Conservation (phyloP, 257 asterid genomes). For the Nicotiana sylvestris region DNA sequence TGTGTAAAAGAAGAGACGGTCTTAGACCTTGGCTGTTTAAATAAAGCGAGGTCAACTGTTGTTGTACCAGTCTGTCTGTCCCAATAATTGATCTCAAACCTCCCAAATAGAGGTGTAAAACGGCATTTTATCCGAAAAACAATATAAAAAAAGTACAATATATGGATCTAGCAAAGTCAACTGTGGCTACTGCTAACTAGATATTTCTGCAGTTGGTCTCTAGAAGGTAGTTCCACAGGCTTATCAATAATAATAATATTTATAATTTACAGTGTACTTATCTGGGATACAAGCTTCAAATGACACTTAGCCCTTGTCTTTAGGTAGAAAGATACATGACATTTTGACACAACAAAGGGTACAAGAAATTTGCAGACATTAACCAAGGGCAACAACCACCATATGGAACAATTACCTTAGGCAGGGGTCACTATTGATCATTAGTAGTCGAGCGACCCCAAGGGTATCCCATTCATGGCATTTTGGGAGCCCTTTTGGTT, state of each 20-base stretch:
- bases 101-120: not conserved
- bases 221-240: not conserved
- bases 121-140: not conserved
- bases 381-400: slow-evolving; percentile 23
- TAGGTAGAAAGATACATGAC: slow-evolving; percentile 11
- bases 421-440: slow-evolving; percentile 4
- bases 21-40: too few relatives aligned
- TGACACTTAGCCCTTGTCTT: slow-evolving; percentile 3
- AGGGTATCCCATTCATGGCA: slow-evolving; percentile 55
- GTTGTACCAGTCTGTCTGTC: not conserved
- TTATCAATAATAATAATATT: slow-evolving; percentile 6
- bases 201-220: not conserved
- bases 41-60: not conserved
- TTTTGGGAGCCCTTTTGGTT: slow-evolving; percentile 49
- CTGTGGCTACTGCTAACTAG: not conserved
- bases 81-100: not conserved
- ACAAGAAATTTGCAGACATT: slow-evolving; percentile 11
- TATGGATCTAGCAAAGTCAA: not conserved
- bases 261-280: slow-evolving; percentile 16
- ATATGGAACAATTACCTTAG: slow-evolving; percentile 25
- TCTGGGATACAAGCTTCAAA: slow-evolving; percentile 21
- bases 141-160: not conserved
- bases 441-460: slow-evolving; percentile 67
- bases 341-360: slow-evolving; percentile 13
- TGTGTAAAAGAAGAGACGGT: not conserved